Percentiles rank a stretch among this genome's conserved stretches.
phyloP scores from a whole-genome alignment of 495 filamentous ascomycete genomes.

The Xylaria scruposa region DNA sequence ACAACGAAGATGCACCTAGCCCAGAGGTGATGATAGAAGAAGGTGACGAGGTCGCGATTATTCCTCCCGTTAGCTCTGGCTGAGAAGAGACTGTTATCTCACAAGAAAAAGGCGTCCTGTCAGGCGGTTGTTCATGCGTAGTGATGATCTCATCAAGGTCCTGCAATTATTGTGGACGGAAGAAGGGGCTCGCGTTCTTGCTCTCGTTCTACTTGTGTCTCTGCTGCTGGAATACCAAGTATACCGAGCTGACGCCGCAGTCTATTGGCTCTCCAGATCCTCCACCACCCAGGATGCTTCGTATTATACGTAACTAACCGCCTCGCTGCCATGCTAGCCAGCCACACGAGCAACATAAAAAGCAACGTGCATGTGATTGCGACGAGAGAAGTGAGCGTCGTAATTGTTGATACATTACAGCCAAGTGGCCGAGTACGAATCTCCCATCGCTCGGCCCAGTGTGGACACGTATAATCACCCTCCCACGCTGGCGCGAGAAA shows the following conservation, averaged over 20 bases:
- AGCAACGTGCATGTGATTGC: slow-evolving; percentile 48
- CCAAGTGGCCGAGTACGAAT: slow-evolving; percentile 55
- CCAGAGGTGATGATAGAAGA: slow-evolving; percentile 61
- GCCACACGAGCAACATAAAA: slow-evolving; percentile 40
- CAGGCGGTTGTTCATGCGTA: not conserved
- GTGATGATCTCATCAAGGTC: not conserved
- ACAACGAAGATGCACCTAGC: slow-evolving; percentile 45
- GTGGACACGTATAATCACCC: slow-evolving; percentile 51
- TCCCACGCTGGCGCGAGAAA: slow-evolving; percentile 55
- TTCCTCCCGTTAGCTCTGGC: slow-evolving; percentile 95
- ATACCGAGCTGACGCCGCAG: not conserved
- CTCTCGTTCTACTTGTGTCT: not conserved
- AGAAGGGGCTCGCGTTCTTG: slow-evolving; percentile 19
- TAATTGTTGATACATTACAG: slow-evolving; percentile 60
- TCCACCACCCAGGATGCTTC: slow-evolving; percentile 45
- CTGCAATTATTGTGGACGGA: not conserved
- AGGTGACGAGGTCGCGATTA: slow-evolving; percentile 92
- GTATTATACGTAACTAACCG: slow-evolving; percentile 33
- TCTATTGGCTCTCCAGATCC: slow-evolving; percentile 30
- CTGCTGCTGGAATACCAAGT: not conserved
- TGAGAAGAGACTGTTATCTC: slow-evolving; percentile 31
- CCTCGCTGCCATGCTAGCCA: slow-evolving; percentile 30
- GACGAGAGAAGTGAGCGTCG: slow-evolving; percentile 49
- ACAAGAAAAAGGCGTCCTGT: not conserved
- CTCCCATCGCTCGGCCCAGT: slow-evolving; percentile 58